phyloP scores from a whole-genome alignment of 2,329 filamentous ascomycete species.

The Fusarium mangiferae region DNA sequence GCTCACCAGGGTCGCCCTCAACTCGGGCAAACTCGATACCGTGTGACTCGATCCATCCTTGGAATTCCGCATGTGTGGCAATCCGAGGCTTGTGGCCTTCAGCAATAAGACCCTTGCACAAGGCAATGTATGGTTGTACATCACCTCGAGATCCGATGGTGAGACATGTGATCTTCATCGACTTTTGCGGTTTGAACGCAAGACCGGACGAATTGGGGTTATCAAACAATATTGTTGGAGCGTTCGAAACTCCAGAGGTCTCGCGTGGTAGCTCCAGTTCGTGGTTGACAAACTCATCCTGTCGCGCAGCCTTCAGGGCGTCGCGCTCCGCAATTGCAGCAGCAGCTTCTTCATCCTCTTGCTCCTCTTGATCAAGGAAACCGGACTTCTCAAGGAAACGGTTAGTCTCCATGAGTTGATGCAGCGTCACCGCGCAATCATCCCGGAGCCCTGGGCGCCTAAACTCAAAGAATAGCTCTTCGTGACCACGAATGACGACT shows the following conservation, averaged over 20 bases:
- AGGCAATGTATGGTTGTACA: conserved; percentile 95
- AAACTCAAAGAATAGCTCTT: conserved; percentile 98
- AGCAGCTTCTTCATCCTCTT: conserved; percentile 77
- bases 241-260: conserved; percentile 61
- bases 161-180: conserved; percentile 87
- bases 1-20: conserved; percentile 89
- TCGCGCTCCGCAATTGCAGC: conserved; percentile 83
- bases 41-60: conserved; percentile 87
- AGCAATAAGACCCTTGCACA: conserved; percentile 88
- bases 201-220: conserved; percentile 88
- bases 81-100: conserved; percentile 90
- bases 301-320: conserved; percentile 79
- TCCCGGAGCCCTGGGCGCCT: conserved; percentile 80
- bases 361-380: conserved; percentile 73
- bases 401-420: conserved; percentile 78
- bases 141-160: conserved; percentile 97
- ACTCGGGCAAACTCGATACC: conserved; percentile 93
- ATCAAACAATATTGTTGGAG: conserved; percentile 85
- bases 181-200: conserved; percentile 85
- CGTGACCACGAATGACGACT: conserved; percentile 91
- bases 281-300: conserved; percentile 62
- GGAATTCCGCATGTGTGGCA: conserved; percentile 92
- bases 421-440: conserved; percentile 85
- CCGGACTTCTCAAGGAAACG: conserved; percentile 77
- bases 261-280: conserved; percentile 61